phyloP scores from a whole-genome alignment of 345 rosid species.

The Acer saccharum region DNA sequence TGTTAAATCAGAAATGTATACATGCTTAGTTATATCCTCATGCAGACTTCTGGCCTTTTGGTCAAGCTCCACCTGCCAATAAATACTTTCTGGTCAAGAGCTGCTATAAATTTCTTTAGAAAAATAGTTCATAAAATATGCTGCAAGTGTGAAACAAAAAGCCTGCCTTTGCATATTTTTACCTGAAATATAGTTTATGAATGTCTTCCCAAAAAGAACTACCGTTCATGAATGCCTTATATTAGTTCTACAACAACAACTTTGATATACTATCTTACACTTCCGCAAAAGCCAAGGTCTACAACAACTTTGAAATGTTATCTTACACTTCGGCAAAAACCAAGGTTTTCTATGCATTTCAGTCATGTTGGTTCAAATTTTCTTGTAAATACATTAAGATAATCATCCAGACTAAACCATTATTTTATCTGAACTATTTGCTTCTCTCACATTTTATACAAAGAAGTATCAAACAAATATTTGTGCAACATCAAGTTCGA shows the following conservation, averaged over 20 bases:
- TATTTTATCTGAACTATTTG: too few relatives aligned
- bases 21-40: constrained; percentile 51
- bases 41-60: constrained; percentile 54
- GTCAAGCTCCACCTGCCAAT: constrained; percentile 48
- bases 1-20: constrained; percentile 26
- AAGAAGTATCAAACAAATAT: not conserved
- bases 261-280: too few relatives aligned
- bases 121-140: not conserved
- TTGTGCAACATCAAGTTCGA: not conserved
- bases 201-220: too few relatives aligned
- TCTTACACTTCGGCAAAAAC: not conserved
- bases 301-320: not conserved
- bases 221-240: not conserved
- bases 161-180: not conserved
- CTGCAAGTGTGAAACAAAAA: not conserved
- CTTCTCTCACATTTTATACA: too few relatives aligned
- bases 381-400: not conserved
- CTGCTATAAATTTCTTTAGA: not conserved
- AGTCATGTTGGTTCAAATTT: too few relatives aligned
- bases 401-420: too few relatives aligned
- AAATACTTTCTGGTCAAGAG: constrained; percentile 15
- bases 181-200: not conserved
- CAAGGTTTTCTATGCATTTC: too few relatives aligned
- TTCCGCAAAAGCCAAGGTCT: not conserved
- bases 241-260: not conserved